Conservation (phyloP, 495 filamentous ascomycete genomes). For the Penicillium arizonense region DNA sequence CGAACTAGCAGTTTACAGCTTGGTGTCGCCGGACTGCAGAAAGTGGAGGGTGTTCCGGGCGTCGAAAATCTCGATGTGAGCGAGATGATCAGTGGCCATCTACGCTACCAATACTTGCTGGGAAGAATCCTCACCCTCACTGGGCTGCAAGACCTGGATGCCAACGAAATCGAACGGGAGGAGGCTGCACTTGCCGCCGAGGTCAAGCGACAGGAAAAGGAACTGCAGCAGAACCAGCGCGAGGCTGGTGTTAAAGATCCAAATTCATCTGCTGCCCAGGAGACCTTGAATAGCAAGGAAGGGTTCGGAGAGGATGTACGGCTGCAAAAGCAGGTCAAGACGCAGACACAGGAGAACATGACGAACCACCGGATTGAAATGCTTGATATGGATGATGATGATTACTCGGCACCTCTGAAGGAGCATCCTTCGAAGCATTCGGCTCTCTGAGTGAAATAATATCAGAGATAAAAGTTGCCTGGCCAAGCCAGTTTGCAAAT, state of each 20-base stretch:
- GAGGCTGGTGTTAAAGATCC: constrained; percentile 38
- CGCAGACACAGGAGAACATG: constrained; percentile 54
- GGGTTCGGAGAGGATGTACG: constrained; percentile 36
- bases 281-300: constrained; percentile 28
- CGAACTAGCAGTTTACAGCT: constrained; percentile 72
- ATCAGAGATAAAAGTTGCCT: too few relatives aligned
- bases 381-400: constrained; percentile 22
- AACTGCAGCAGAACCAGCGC: constrained; percentile 48
- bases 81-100: constrained; percentile 68
- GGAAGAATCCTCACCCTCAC: constrained; percentile 66
- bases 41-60: constrained; percentile 60
- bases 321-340: constrained; percentile 43
- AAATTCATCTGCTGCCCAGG: constrained; percentile 30
- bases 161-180: constrained; percentile 56
- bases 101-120: constrained; percentile 67
- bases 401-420: constrained; percentile 17
- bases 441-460: constrained; percentile 11
- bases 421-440: constrained; percentile 23
- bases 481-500: too few relatives aligned
- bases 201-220: constrained; percentile 48
- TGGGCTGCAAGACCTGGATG: constrained; percentile 64
- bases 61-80: constrained; percentile 78
- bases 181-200: constrained; percentile 57
- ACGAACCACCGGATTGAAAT: constrained; percentile 27
- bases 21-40: constrained; percentile 73